These are phyloP conservation scores for Senna siamea DNA, from an alignment of 306 rosid species.

Conservation along the genomic window DNA sequence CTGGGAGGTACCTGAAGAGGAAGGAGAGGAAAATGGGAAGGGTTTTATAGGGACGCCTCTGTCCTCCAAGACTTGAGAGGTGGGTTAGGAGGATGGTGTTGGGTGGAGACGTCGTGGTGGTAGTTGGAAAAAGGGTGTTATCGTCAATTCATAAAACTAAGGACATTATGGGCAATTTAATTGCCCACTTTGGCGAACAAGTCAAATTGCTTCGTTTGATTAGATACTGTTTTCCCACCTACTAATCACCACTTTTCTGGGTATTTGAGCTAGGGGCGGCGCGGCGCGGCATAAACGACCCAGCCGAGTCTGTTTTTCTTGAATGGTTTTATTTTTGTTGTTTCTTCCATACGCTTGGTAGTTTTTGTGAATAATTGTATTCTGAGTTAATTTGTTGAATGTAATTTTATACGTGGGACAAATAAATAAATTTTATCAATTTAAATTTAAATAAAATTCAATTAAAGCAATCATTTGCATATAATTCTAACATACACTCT, in stretches of 20 bases:
- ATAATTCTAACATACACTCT: no score
- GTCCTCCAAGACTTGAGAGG: neutral
- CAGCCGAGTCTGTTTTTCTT: neutral
- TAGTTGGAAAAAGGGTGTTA: neutral
- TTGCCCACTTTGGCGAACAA: neutral
- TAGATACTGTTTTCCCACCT: neutral
- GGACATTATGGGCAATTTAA: neutral
- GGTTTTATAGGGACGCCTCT: constrained; percentile 41
- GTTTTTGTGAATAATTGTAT: no score
- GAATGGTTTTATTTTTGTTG: no score
- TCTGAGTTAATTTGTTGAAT: no score
- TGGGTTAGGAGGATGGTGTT: neutral
- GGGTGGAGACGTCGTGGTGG: constrained; percentile 22
- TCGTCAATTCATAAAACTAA: neutral
- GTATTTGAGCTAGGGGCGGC: neutral
- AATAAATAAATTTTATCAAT: no score
- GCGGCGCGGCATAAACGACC: neutral
- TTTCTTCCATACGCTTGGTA: no score
- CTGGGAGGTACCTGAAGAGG: constrained; percentile 35
- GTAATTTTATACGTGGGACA: no score
- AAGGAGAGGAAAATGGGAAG: neutral
- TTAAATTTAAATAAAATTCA: no score
- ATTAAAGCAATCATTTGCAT: no score
- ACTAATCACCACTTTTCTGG: neutral
- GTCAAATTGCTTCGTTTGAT: neutral